Base-by-base conservation (phyloP, 2,329 filamentous ascomycete species). In the Ophiostoma novo-ulmi region DNA sequence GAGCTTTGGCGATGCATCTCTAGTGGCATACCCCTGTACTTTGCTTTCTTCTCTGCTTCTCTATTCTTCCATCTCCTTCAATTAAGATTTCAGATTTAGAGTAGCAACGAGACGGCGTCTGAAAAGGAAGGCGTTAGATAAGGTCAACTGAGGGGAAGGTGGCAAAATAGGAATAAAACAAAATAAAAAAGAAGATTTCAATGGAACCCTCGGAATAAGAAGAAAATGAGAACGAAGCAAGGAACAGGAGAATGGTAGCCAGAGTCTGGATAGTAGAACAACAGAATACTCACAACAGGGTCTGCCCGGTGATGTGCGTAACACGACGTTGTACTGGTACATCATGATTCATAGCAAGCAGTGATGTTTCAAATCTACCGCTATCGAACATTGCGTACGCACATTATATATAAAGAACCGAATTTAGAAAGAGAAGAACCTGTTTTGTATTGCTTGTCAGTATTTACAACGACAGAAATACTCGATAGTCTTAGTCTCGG, bases 401-500 rank as follows among this genome's bases (percentile, higher is more conserved):
- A 48, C 3, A 5, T 48, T 13, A 44, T 20, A 17, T 17, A 48
- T 48, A 48, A 48, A 48, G 44, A 48, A 48, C 44, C 17, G 44
- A 5, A 48, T 1, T 11, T 13, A 39, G 20, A 48, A 48, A n/a
- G 44, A 20, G n/a, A 20, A 31, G 31, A 31, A 31, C 31, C 44
- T 8, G 44, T 7, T 20, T 48, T 20, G 44, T 48, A 20, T 20
- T 2, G 8, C 8, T 10, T 7, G n/a, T 58, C 52, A 31, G 31
- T 31, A 31, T 58, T 58, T 58, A 26, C 52, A 58, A 58, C 52
- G 26, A 10, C 52, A 58, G 52, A 58, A 58, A 58, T 58, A 58
- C 52, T 58, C 52, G n/a, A 58, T 58, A 58, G 52, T 58, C 8
- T 58, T 17, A 31, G 31, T 31, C 3, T 31, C 31, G 31, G 31